phyloP scores from a whole-genome alignment of 163 green algal genomes.

The Volvox carteri region DNA sequence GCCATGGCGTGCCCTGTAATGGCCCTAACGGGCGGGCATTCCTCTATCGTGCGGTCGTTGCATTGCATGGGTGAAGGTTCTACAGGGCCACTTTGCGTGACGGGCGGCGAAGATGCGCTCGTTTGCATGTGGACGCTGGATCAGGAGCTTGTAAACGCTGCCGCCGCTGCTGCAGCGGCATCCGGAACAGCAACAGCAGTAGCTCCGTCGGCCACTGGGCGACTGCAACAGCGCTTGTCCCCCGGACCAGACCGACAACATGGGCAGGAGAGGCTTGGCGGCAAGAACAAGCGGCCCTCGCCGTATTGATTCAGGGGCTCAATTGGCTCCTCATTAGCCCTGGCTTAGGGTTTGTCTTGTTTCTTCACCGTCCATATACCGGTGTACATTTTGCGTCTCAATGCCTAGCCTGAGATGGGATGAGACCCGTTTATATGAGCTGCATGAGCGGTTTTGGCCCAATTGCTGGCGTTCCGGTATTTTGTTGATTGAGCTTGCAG shows the following conservation, averaged over 20 bases:
- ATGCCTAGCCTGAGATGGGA: too few species aligned
- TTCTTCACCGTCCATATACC: too few species aligned
- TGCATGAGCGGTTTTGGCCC: too few species aligned
- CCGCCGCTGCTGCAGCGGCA: background rate
- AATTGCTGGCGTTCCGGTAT: too few species aligned
- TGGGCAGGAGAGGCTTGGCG: background rate
- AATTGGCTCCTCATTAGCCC: too few species aligned
- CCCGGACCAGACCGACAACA: conserved; percentile 45
- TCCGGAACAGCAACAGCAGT: background rate
- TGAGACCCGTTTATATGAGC: too few species aligned
- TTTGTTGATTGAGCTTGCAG: too few species aligned
- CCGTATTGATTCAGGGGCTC: conserved; percentile 49
- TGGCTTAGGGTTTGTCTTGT: too few species aligned
- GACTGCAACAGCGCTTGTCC: background rate
- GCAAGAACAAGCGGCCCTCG: conserved; percentile 19
- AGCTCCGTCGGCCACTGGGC: background rate
- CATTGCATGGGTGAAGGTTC: conserved; percentile 54
- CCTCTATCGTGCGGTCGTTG: conserved; percentile 65
- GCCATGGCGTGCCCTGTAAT: conserved; percentile 62
- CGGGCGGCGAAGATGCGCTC: conserved; percentile 66
- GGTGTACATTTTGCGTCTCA: too few species aligned
- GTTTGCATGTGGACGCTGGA: conserved; percentile 68
- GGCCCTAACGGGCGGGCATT: conserved; percentile 68
- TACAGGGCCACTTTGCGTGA: conserved; percentile 54
- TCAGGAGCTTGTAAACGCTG: background rate